Evolutionary conservation across 208 protist genomes (phyloP).

Genomic region (Acanthamoeba polyphaga): DNA sequence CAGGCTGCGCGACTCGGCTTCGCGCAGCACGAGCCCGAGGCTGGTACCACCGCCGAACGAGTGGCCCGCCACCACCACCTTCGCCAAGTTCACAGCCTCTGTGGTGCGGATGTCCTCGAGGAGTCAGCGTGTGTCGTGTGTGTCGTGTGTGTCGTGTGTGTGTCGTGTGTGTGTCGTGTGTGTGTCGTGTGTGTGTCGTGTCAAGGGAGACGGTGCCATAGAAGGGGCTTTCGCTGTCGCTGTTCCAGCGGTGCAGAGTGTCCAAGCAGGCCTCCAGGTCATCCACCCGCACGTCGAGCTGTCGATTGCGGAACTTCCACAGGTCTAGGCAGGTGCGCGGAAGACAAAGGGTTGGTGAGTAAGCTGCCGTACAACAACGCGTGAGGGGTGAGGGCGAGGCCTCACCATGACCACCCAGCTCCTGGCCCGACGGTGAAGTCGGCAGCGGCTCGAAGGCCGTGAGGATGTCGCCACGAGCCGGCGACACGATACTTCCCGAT

Average conservation of each 20-base stretch:
- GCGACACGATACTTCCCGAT: slow-evolving; percentile 38
- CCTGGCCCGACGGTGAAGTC: background rate
- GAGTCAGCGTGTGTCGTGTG: no score
- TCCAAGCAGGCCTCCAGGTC: slow-evolving; percentile 49
- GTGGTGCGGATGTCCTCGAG: background rate
- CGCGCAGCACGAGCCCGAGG: slow-evolving; percentile 7
- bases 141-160: no score
- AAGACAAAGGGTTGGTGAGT: no score
- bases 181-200: no score
- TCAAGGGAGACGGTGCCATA: background rate
- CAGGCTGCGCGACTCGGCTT: background rate
- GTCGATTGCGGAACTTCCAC: slow-evolving; percentile 40
- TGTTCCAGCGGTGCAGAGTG: slow-evolving; percentile 5
- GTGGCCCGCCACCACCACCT: slow-evolving; percentile 11
- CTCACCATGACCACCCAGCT: background rate
- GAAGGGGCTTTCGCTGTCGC: background rate
- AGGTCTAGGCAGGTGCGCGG: background rate
- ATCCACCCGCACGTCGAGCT: background rate
- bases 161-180: no score
- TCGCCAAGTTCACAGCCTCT: background rate
- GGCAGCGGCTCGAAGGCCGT: slow-evolving; percentile 36
- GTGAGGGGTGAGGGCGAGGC: background rate
- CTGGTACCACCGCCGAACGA: slow-evolving; percentile 35
- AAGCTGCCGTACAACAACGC: background rate
- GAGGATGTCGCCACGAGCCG: background rate